Base-by-base conservation (phyloP, 1,139 yeast species). In the Tardiomyces depauwii region DNA sequence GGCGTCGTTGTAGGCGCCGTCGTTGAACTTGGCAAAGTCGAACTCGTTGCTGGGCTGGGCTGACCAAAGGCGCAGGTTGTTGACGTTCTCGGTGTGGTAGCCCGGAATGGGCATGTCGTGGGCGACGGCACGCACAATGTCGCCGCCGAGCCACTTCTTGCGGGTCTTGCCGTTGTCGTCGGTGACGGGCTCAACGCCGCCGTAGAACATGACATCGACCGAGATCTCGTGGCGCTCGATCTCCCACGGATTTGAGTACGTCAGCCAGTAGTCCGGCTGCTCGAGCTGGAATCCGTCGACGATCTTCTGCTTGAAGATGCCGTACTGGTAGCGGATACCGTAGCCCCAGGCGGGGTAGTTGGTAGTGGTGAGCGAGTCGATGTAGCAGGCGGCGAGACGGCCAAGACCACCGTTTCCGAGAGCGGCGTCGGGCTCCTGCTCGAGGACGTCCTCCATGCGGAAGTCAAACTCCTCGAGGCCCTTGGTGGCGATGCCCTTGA, bases 331-430 rank as follows among this genome's bases (percentile, higher is more conserved):
- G 62, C 94, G 81, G 56, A 88, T 72, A 50, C 96, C 96, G 64
- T 89, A 89, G 52, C 96, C 97, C 96, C 96, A 88, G 45, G 95
- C 95, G 30, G 94, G 88, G 64, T 85, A 86, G 63, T 86, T 81
- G 55, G 84, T 82, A 7, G 95, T 80, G 33, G 94, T 79, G 61
- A 89, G 70, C 1, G 96, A 86, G 67, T 89, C 96, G 46, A 89
- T 78, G 61, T 86, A 88, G 67, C 96, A 88, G 39, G 96, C 96
- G 38, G 96, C 96, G 60, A 89, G 72, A 63, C 96, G 78, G 51
- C 96, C 97, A 50, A 89, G 71, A 51, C 97, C 97, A 63, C 96
- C 96, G 59, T 89, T 89, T 60, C 96, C 96, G 48, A 88, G 74
- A 19, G 89, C 96, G 14, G 96, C 95, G 65, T 89, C 96, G 0